Conservation (phyloP, 768 basidiomycete species). For the Boletus vermiculosoides region DNA sequence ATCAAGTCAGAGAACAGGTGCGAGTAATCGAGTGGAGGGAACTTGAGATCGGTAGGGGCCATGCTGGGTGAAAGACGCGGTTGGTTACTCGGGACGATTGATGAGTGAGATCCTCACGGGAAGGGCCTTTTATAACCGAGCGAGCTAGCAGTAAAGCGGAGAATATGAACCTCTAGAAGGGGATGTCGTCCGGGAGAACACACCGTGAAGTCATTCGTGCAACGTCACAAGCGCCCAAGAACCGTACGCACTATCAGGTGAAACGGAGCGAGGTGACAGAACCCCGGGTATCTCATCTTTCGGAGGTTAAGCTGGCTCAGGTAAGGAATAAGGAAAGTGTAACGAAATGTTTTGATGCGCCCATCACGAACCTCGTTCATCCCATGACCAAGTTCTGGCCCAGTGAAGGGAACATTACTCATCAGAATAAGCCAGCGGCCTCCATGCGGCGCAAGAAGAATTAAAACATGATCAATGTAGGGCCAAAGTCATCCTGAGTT, state of each 20-base stretch:
- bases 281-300: background rate
- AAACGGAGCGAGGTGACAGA: background rate
- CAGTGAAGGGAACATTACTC: background rate
- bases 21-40: conserved; percentile 27
- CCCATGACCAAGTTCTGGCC: background rate
- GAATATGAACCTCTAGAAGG: background rate
- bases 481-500: too few species aligned
- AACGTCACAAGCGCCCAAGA: background rate
- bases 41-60: background rate
- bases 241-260: background rate
- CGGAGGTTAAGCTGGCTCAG: background rate
- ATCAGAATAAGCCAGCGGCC: background rate
- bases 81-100: background rate
- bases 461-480: background rate
- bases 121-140: conserved; percentile 16
- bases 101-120: background rate
- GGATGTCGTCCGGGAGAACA: background rate
- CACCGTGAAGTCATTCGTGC: background rate
- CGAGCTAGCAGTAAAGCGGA: background rate
- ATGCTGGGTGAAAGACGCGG: background rate
- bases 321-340: background rate
- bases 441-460: background rate
- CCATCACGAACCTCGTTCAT: background rate
- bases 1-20: conserved; percentile 26
- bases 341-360: background rate